Percentiles rank a stretch among this genome's conserved stretches.
Evolutionary conservation across 2,329 filamentous ascomycete species (phyloP).

Genomic region (Verticillium isaacii): DNA sequence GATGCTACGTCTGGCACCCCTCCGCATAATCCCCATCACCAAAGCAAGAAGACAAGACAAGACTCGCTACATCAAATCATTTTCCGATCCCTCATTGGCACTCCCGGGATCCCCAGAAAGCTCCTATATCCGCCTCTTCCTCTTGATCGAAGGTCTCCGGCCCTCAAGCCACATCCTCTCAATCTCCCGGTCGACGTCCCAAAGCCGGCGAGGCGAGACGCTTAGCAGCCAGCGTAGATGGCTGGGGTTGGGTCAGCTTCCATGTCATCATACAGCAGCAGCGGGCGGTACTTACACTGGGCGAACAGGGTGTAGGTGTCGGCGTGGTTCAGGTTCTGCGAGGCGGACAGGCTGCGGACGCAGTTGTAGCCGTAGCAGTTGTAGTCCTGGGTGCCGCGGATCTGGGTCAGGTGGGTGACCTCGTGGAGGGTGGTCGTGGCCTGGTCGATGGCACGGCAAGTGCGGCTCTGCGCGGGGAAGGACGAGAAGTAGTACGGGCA

Average conservation of each 20-base stretch:
- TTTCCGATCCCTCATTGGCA: background rate
- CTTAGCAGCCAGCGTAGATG: conserved; percentile 33
- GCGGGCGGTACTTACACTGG: conserved; percentile 12
- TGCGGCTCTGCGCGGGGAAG: conserved; percentile 40
- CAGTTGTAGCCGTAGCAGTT: conserved; percentile 53
- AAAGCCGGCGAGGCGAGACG: background rate
- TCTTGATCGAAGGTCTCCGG: too few species aligned
- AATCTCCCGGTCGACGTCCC: background rate
- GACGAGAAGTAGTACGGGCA: conserved; percentile 53
- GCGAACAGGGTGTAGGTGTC: conserved; percentile 47
- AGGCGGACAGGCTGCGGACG: conserved; percentile 39
- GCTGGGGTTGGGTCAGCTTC: conserved; percentile 14
- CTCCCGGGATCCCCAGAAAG: background rate
- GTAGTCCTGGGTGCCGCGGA: conserved; percentile 54
- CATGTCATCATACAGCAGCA: background rate
- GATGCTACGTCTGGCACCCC: background rate
- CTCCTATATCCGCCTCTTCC: too few species aligned
- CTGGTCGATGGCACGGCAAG: conserved; percentile 62
- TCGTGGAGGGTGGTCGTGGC: conserved; percentile 63
- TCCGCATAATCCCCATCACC: background rate
- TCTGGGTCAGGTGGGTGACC: conserved; percentile 55
- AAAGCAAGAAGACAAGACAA: background rate
- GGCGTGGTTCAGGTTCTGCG: conserved; percentile 57
- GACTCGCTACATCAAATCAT: background rate
- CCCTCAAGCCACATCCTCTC: background rate